Evolutionary conservation across 371 early-diverging fungal species (phyloP), one percentile per base, ranked within the genome.

Genomic region (Circinella minor): DNA sequence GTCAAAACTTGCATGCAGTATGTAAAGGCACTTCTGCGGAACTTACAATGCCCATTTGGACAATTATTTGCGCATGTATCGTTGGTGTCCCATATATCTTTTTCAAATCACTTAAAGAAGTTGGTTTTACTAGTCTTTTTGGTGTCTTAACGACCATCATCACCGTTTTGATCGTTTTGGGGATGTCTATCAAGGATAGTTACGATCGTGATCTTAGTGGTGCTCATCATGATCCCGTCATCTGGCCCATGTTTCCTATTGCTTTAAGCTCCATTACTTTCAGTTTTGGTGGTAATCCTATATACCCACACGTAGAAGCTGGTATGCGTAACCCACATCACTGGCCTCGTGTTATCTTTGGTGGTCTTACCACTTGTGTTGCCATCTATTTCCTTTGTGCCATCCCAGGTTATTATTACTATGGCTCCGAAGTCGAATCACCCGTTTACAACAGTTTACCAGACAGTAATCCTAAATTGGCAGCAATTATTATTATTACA

Each of bases 361-460:
- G 82, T 51, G 92, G 93, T 18, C 86, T 91, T 61, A 66, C 84
- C 14, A 88, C 91, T 46, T 91, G 93, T 67, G 87, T 90, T 2
- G 72, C 78, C 38, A 85, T 97, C 63, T 96, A 97, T 74, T 71
- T 94, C 60, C 63, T 92, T 43, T 89, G 91, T 60, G 92, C 94
- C 46, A 81, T 84, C 6, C 87, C 92, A 36, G 95, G 94, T 7
- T 97, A 97, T 66, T 88, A 86, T 48, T 89, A 93, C 17, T 97
- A 93, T 72, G 97, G 96, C 37, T 77, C 82, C 54, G 46, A 62
- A 15, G 88, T 90, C 36, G 39, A 76, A 67, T 93, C 94, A 1
- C 96, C 96, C 13, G 88, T 95, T 37, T 89, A 93, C 68, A 71
- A 83, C 60, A 92, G 86, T 67, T 73, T 95, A 17, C 92, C 93